phyloP scores from a whole-genome alignment of 2,329 filamentous ascomycete species.

The Fusarium fujikuroi region DNA sequence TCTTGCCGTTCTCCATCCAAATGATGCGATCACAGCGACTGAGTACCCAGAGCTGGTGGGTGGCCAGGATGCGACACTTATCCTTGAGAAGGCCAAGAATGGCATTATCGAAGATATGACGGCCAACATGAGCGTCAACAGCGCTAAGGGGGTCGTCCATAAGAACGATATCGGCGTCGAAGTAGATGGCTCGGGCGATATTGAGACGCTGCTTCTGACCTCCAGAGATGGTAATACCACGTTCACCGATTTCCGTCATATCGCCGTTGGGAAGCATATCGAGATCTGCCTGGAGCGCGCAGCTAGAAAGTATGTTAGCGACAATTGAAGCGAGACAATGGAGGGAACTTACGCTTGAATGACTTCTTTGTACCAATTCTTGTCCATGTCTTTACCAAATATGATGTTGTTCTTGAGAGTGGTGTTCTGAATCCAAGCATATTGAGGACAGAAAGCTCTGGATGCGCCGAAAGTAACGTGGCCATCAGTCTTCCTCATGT shows the following conservation, averaged over 20 bases:
- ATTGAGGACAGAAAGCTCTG: slow-evolving; percentile 92
- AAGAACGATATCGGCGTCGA: slow-evolving; percentile 73
- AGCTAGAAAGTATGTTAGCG: slow-evolving; percentile 57
- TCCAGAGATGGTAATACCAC: slow-evolving; percentile 93
- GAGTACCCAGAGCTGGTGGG: slow-evolving; percentile 93
- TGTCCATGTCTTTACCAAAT: slow-evolving; percentile 83
- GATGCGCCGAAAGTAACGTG: slow-evolving; percentile 80
- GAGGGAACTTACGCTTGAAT: slow-evolving; percentile 71
- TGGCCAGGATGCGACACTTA: slow-evolving; percentile 91
- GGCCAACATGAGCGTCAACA: slow-evolving; percentile 76
- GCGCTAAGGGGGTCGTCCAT: slow-evolving; percentile 77
- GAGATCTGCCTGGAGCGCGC: slow-evolving; percentile 84
- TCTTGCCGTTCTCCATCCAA: slow-evolving; percentile 88
- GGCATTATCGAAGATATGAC: slow-evolving; percentile 90
- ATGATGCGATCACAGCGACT: slow-evolving; percentile 91
- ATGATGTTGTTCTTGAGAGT: slow-evolving; percentile 89
- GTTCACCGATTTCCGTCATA: slow-evolving; percentile 91
- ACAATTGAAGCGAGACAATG: background rate
- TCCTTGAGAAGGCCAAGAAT: slow-evolving; percentile 88
- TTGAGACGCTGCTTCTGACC: slow-evolving; percentile 96
- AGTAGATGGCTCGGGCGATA: slow-evolving; percentile 85
- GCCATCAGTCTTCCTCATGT: slow-evolving; percentile 87
- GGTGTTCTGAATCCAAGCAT: slow-evolving; percentile 97
- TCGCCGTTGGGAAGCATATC: slow-evolving; percentile 95
- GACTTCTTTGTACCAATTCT: slow-evolving; percentile 84